Base-by-base conservation (phyloP, 1,139 yeast species). In the Debaryomyces sp. region DNA sequence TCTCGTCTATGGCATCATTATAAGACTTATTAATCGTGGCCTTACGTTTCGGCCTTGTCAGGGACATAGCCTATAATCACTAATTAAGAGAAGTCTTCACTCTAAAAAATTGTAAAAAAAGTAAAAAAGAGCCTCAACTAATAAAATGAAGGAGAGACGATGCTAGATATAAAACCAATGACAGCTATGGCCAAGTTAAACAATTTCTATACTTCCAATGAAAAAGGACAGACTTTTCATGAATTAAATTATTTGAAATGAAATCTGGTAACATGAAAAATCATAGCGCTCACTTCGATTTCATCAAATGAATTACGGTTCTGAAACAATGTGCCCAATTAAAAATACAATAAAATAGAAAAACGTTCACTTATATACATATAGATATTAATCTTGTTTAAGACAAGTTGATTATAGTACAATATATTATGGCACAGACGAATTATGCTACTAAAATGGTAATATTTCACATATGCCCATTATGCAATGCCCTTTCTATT, bases 401-500 rank as follows among this genome's bases (percentile, higher is more conserved):
- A 32, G 5, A 32, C 10, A 15, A 12, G 12, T 32, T 7, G 18
- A 8, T 32, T 32, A 32, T 30, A 15, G 34, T 32, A 32, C 35
- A 32, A 17, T 15, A 15, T 9, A n/a, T 32, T 32, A 17, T 32
- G 10, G 35, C 12, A 32, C 26, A 18, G 33, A 8, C 21, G 34
- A 29, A 17, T 15, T 27, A 27, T 15, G 42, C 17, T 27, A 29
- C 15, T n/a, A 8, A 30, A 41, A 30, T 29, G n/a, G 5, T 3
- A 44, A 29, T 50, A 8, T 39, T 29, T 22, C 21, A 41, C 36
- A 30, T 41, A 49, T 63, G 64, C 2, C 80, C 81, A 40, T 64
- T 68, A 46, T 70, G 66, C 47, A 81, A 63, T 1, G 78, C 72
- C 30, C 71, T 69, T 62, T 89, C 96, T 26, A 91, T 80, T 45